Evolutionary conservation across 2,329 filamentous ascomycete genomes (phyloP).

Genomic region (Colletotrichum paranaense): DNA sequence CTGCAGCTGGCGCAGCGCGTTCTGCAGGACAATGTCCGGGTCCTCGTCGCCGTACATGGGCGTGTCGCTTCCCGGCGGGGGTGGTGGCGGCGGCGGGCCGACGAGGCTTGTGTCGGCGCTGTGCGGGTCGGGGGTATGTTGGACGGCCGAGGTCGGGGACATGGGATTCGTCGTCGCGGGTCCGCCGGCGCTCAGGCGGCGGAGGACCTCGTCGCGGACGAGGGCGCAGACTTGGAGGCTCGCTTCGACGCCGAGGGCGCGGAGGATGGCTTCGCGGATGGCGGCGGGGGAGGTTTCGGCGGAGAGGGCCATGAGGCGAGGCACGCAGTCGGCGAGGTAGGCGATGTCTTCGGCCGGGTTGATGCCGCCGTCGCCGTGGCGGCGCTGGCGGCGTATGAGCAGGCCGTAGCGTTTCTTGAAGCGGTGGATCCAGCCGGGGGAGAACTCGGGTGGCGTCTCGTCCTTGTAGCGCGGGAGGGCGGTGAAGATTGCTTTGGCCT

Average conservation of each 20-base stretch:
- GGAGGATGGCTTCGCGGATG: slow-evolving; percentile 67
- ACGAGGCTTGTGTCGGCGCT: slow-evolving; percentile 35
- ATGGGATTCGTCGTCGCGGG: slow-evolving; percentile 19
- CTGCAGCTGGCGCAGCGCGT: slow-evolving; percentile 68
- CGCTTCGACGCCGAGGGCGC: slow-evolving; percentile 66
- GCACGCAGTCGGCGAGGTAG: slow-evolving; percentile 70
- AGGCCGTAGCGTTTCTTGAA: slow-evolving; percentile 74
- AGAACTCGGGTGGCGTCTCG: slow-evolving; percentile 70
- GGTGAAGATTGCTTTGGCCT: slow-evolving; percentile 69
- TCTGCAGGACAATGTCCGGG: slow-evolving; percentile 68
- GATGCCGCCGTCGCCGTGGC: slow-evolving; percentile 58
- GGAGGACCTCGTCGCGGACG: slow-evolving; percentile 68
- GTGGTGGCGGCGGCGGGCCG: slow-evolving; percentile 1
- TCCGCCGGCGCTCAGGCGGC: slow-evolving; percentile 42
- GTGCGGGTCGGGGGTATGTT: slow-evolving; percentile 33
- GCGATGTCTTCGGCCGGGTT: slow-evolving; percentile 66
- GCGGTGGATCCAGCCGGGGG: slow-evolving; percentile 72
- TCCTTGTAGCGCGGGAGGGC: slow-evolving; percentile 71
- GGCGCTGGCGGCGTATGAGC: slow-evolving; percentile 66
- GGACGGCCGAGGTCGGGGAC: slow-evolving; percentile 21
- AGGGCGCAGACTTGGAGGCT: slow-evolving; percentile 65
- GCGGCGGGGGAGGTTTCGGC: slow-evolving; percentile 69
- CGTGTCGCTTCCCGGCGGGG: slow-evolving; percentile 64
- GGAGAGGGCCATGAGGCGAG: slow-evolving; percentile 68
- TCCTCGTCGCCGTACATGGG: slow-evolving; percentile 62